Evolutionary conservation across 2,329 filamentous ascomycete genomes (phyloP).

Genomic region (Onygena corvina): DNA sequence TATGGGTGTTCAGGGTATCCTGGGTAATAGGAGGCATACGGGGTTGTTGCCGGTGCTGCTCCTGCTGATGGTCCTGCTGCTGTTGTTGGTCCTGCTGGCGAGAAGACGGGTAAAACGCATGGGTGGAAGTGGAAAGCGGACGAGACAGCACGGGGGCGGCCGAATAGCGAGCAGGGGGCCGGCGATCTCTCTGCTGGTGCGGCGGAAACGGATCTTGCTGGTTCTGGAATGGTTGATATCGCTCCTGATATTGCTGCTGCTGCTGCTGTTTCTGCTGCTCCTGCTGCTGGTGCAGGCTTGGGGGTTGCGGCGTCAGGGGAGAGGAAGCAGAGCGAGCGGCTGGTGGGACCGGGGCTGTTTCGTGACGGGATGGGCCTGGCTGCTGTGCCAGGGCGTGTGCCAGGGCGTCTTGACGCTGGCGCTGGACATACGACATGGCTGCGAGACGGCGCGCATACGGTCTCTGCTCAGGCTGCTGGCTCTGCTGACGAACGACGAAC

Average conservation of each 20-base stretch:
- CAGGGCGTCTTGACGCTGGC: constrained; percentile 6
- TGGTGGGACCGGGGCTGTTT: constrained; percentile 6
- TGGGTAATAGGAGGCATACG: constrained; percentile 3
- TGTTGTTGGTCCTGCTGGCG: neutral
- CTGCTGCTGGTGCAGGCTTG: neutral
- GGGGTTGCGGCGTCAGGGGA: neutral
- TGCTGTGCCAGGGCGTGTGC: constrained; percentile 6
- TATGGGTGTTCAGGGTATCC: constrained; percentile 7
- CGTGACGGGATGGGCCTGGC: constrained; percentile 6
- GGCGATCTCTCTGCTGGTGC: neutral
- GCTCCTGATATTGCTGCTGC: neutral
- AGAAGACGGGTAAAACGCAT: constrained; percentile 4
- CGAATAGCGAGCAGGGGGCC: constrained; percentile 1
- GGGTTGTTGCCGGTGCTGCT: neutral
- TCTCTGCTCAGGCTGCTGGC: too few species aligned
- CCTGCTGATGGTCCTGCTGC: neutral
- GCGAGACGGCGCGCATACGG: neutral
- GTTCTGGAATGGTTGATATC: neutral
- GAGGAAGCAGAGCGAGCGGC: neutral
- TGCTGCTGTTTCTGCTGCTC: neutral
- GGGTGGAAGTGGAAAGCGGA: neutral
- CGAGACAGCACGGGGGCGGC: constrained; percentile 6
- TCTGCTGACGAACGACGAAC: neutral
- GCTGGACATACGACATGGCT: constrained; percentile 5
- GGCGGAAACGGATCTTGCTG: neutral